These are phyloP conservation scores for Aspergillus bombycis DNA, from an alignment of 2,329 filamentous ascomycete genomes.

Conservation along the genomic window DNA sequence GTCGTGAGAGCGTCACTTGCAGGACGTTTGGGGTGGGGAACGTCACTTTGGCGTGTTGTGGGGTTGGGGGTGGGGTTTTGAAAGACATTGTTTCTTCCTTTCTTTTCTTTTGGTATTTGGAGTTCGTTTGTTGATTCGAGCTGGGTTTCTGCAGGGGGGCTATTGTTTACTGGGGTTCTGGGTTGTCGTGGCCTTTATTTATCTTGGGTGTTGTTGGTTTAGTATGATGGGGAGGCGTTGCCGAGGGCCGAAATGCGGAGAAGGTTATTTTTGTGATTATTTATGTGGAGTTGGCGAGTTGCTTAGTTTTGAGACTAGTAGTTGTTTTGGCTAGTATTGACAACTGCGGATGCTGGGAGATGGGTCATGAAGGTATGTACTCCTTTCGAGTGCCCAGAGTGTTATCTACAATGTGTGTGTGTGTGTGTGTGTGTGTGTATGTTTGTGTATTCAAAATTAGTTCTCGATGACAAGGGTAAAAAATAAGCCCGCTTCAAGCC, in stretches of 20 bases:
- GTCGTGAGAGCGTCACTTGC: conserved; percentile 52
- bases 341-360: no score
- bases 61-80: conserved; percentile 33
- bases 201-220: not conserved
- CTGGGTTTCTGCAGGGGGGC: not conserved
- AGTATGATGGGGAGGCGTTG: not conserved
- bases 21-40: conserved; percentile 51
- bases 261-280: conserved; percentile 6
- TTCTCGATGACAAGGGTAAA: not conserved
- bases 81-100: conserved; percentile 29
- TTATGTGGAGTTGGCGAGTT: not conserved
- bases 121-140: not conserved
- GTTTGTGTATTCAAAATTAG: not conserved
- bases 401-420: not conserved
- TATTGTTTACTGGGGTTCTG: not conserved
- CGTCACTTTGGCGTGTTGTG: conserved; percentile 37
- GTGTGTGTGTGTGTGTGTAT: not conserved
- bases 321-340: not conserved
- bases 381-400: not conserved
- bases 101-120: conserved; percentile 1
- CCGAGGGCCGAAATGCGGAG: conserved; percentile 18
- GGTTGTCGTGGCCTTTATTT: not conserved
- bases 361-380: not conserved
- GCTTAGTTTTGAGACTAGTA: not conserved
- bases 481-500: conserved; percentile 1